Evolutionary conservation across 1,284 basidiomycete species (phyloP).

Genomic region (Malassezia arunalokei): DNA sequence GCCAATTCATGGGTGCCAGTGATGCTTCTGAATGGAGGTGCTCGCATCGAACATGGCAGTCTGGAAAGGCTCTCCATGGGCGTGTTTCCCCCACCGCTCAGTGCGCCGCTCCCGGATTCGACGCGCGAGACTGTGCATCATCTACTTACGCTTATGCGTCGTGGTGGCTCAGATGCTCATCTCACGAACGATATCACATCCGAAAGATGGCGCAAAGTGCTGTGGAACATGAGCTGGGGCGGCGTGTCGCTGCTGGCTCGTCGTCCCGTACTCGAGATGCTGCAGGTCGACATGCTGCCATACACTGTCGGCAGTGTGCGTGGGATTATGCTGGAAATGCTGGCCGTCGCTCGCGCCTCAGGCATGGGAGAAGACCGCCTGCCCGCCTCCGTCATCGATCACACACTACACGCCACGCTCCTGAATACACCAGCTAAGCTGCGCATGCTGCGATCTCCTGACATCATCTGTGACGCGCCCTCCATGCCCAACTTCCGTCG

Average conservation of each 20-base stretch:
- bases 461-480: conserved; percentile 4
- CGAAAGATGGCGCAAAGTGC: conserved; percentile 50
- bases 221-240: conserved; percentile 42
- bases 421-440: conserved; percentile 3
- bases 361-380: conserved; percentile 25
- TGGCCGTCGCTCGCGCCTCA: conserved; percentile 47
- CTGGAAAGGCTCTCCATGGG: conserved; percentile 46
- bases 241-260: conserved; percentile 48
- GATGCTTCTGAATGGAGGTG: conserved; percentile 27
- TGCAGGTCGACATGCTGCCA: conserved; percentile 39
- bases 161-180: conserved; percentile 47
- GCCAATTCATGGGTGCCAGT: conserved; percentile 50
- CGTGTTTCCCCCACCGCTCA: conserved; percentile 26
- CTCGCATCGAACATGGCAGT: conserved; percentile 21
- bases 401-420: conserved; percentile 25
- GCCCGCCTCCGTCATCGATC: conserved; percentile 23
- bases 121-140: not conserved
- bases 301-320: conserved; percentile 46
- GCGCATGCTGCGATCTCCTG: not conserved
- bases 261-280: conserved; percentile 47
- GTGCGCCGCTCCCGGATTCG: not conserved
- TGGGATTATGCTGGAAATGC: conserved; percentile 47
- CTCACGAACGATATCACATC: conserved; percentile 49
- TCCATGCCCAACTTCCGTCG: not conserved
- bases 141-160: conserved; percentile 17